A percentile compares a stretch with the other conserved stretches of the same genome.
Conservation (phyloP, 2,329 filamentous ascomycete species). For the Herpotrichia juniperi region DNA sequence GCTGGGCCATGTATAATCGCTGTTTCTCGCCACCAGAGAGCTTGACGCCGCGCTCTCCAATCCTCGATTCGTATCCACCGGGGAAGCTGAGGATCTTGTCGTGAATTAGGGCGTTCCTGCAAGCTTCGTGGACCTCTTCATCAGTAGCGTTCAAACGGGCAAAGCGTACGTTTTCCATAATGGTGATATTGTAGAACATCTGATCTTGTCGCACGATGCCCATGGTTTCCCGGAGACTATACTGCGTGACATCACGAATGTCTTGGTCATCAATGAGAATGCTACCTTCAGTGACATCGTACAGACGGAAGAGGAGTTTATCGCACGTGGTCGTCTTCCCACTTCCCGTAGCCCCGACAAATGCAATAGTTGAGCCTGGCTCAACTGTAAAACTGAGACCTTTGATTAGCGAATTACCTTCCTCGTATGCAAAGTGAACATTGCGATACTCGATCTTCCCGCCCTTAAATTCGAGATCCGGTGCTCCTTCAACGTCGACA, state of each 20-base stretch:
- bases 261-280: conserved; percentile 63
- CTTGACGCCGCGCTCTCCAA: conserved; percentile 36
- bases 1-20: conserved; percentile 70
- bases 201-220: conserved; percentile 68
- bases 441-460: conserved; percentile 59
- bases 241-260: conserved; percentile 61
- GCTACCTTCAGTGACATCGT: conserved; percentile 58
- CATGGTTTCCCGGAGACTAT: conserved; percentile 61
- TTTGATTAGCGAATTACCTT: conserved; percentile 37
- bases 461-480: conserved; percentile 47
- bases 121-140: conserved; percentile 63
- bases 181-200: conserved; percentile 64
- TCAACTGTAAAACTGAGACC: conserved; percentile 54
- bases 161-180: conserved; percentile 68
- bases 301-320: conserved; percentile 64
- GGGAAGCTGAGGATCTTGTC: conserved; percentile 64
- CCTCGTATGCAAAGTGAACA: conserved; percentile 60
- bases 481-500: conserved; percentile 38
- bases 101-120: conserved; percentile 64
- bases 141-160: conserved; percentile 62
- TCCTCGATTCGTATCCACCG: conserved; percentile 31
- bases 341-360: conserved; percentile 65
- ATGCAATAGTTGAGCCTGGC: conserved; percentile 60
- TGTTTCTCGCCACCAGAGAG: conserved; percentile 69
- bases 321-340: conserved; percentile 64